Evolutionary conservation across 345 rosid genomes (phyloP).

Genomic region (Rhodamnia argentea): DNA sequence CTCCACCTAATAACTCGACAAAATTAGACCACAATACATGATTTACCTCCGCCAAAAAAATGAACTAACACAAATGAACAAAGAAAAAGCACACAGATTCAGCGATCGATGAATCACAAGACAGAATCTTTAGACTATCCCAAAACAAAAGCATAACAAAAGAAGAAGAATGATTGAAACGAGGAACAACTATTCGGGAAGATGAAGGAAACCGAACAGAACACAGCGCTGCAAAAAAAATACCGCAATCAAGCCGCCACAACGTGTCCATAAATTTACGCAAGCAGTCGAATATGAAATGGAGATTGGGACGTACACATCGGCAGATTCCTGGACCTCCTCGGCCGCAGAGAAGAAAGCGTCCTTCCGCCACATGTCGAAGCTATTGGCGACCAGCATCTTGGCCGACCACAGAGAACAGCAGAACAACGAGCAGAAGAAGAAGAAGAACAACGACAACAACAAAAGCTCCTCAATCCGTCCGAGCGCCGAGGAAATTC

Average conservation of each 20-base stretch:
- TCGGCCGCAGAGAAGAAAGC: slow-evolving; percentile 89
- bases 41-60: neutral
- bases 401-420: slow-evolving; percentile 3
- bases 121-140: neutral
- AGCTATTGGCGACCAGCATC: slow-evolving; percentile 83
- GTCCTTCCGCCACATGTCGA: slow-evolving; percentile 84
- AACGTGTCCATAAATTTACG: neutral
- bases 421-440: neutral
- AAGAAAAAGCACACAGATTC: neutral
- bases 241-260: neutral
- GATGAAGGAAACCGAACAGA: neutral
- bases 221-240: neutral
- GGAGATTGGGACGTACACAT: slow-evolving; percentile 34
- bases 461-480: neutral
- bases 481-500: neutral
- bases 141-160: neutral
- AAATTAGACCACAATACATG: neutral
- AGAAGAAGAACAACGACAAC: neutral
- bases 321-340: slow-evolving; percentile 88
- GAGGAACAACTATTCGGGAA: neutral
- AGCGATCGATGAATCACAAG: neutral
- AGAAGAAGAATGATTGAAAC: neutral
- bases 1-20: neutral
- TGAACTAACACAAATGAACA: neutral
- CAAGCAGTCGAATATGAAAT: neutral